A percentile compares a stretch with the other conserved stretches of the same genome.
phyloP scores from a whole-genome alignment of 768 basidiomycete species.

The Obba rivulosa region DNA sequence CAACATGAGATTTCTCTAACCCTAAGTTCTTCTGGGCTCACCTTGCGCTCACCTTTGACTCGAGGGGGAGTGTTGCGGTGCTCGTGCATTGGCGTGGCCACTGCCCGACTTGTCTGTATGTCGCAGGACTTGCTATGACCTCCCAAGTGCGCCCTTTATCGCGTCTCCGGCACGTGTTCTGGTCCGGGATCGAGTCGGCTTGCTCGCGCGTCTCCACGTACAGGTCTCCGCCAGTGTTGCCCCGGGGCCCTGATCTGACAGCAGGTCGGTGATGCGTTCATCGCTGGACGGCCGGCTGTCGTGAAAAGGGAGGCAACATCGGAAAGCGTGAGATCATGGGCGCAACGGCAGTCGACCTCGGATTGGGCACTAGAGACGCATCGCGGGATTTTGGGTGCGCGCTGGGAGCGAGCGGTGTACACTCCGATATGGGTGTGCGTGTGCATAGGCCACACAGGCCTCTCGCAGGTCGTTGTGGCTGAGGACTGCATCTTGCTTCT shows the following conservation, averaged over 20 bases:
- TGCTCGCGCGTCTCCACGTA: conserved; percentile 24
- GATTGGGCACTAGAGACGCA: conserved; percentile 43
- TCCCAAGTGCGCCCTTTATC: conserved; percentile 29
- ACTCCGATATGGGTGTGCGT: conserved; percentile 11
- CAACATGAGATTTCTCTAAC: conserved; percentile 61
- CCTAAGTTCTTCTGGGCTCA: conserved; percentile 42
- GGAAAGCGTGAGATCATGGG: conserved; percentile 38
- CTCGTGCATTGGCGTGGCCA: conserved; percentile 7
- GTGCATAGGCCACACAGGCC: conserved; percentile 31
- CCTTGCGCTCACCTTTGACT: conserved; percentile 26
- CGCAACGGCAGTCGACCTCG: conserved; percentile 10
- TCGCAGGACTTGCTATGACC: conserved; percentile 30
- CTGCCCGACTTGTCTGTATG: not conserved
- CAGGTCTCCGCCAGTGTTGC: conserved; percentile 44
- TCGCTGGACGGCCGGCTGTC: not conserved
- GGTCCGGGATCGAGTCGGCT: conserved; percentile 18
- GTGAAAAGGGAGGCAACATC: conserved; percentile 41
- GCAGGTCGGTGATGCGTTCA: conserved; percentile 10
- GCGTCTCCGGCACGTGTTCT: conserved; percentile 50
- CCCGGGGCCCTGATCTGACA: conserved; percentile 39
- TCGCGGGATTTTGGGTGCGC: conserved; percentile 34
- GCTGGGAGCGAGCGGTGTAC: conserved; percentile 39
- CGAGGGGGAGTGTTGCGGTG: conserved; percentile 20
- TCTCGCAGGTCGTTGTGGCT: conserved; percentile 18
- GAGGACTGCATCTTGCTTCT: conserved; percentile 22